A percentile compares a stretch with the other conserved stretches of the same genome.
These are phyloP conservation scores for Angomonas ambiguus DNA, from an alignment of 208 protist genomes.

Conservation along the genomic window DNA sequence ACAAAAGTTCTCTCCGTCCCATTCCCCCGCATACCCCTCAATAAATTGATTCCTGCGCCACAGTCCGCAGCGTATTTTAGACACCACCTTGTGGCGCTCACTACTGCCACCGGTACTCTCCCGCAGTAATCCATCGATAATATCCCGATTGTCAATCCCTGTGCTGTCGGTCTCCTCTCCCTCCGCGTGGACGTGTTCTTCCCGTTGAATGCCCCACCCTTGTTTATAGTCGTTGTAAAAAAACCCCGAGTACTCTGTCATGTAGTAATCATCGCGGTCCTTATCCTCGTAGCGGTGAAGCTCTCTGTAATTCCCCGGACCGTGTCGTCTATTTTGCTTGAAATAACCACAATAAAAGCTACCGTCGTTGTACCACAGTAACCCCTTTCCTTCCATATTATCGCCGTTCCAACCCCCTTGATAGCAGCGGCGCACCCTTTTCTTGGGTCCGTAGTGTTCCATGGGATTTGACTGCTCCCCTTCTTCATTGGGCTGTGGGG, in stretches of 20 bases:
- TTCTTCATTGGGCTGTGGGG: no score
- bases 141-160: constrained; percentile 35
- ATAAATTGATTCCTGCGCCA: constrained; percentile 25
- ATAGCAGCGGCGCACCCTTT: constrained; percentile 40
- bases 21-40: constrained; percentile 87
- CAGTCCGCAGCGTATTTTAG: constrained; percentile 8
- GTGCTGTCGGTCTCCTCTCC: constrained; percentile 22
- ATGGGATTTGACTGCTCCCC: no score
- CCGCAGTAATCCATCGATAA: not conserved
- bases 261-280: not conserved
- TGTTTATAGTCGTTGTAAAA: constrained; percentile 60
- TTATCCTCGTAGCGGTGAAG: not conserved
- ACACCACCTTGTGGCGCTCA: not conserved
- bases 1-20: constrained; percentile 62
- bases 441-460: not conserved
- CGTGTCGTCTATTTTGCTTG: constrained; percentile 49
- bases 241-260: constrained; percentile 65
- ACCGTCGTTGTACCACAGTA: constrained; percentile 78
- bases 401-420: constrained; percentile 87
- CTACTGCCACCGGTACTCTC: not conserved
- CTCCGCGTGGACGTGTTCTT: constrained; percentile 25
- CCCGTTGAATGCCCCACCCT: constrained; percentile 62
- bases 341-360: constrained; percentile 81
- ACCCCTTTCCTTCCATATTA: constrained; percentile 67
- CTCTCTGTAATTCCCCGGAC: constrained; percentile 46